A percentile compares a stretch with the other conserved stretches of the same genome.
Conservation (phyloP, 2,329 filamentous ascomycete genomes). For the Botrytis paeoniae region DNA sequence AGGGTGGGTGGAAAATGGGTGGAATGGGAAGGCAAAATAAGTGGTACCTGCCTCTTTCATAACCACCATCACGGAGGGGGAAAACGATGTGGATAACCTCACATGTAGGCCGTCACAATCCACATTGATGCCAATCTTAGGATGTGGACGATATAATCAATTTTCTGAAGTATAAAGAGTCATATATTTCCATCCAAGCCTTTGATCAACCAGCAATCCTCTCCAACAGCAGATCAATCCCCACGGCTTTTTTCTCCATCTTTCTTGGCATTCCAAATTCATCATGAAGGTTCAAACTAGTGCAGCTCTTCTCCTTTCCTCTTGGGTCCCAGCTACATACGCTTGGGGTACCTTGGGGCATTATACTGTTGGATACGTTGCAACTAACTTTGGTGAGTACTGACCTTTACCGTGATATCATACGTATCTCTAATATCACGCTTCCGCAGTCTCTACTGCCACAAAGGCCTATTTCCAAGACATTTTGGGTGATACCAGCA, state of each 20-base stretch:
- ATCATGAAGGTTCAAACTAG: constrained; percentile 19
- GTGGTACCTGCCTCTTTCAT: constrained; percentile 19
- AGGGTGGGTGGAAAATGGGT: not conserved
- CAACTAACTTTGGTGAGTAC: constrained; percentile 49
- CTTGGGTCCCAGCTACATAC: constrained; percentile 22
- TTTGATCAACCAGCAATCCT: not conserved
- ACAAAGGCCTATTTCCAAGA: constrained; percentile 58
- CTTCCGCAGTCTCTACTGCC: constrained; percentile 45
- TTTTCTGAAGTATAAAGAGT: constrained; percentile 2
- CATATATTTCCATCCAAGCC: not conserved
- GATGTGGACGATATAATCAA: not conserved
- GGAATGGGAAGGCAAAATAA: not conserved
- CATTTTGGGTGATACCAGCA: constrained; percentile 53
- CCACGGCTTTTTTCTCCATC: not conserved
- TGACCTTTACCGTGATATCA: not conserved
- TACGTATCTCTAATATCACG: not conserved
- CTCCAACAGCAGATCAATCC: not conserved
- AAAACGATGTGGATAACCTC: not conserved
- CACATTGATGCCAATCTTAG: not conserved
- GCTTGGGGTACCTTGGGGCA: constrained; percentile 53
- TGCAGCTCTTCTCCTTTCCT: constrained; percentile 23
- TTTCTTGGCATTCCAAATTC: not conserved
- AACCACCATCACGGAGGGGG: not conserved
- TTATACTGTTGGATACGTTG: constrained; percentile 62
- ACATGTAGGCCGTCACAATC: not conserved